Percentiles rank a stretch among this genome's conserved stretches.
Evolutionary conservation across 2,329 filamentous ascomycete genomes (phyloP).

Genomic region (Cladosporium phlei): DNA sequence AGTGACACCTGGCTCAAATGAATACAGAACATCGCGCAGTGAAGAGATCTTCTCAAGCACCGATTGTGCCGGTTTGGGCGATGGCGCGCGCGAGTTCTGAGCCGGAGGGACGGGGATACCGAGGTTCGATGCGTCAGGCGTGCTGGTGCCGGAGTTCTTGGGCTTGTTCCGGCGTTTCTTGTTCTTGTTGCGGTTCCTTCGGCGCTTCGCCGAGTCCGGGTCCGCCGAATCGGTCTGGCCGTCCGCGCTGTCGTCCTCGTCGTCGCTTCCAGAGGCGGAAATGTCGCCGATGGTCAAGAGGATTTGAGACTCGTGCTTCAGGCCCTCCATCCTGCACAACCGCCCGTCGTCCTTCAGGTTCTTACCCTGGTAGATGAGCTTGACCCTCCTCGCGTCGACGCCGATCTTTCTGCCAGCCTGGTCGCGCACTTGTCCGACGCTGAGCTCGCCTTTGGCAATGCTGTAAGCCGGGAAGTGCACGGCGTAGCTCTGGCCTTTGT

Average conservation of each 20-base stretch:
- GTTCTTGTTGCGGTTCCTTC: slow-evolving; percentile 36
- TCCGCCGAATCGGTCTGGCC: slow-evolving; percentile 22
- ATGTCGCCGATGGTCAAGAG: slow-evolving; percentile 54
- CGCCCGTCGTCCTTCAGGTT: slow-evolving; percentile 61
- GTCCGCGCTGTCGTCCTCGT: slow-evolving; percentile 38
- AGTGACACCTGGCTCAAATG: slow-evolving; percentile 60
- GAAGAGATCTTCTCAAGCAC: slow-evolving; percentile 61
- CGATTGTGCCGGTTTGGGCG: slow-evolving; percentile 38
- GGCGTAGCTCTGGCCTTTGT: slow-evolving; percentile 61
- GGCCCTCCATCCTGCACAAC: slow-evolving; percentile 55
- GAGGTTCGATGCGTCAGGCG: slow-evolving; percentile 34
- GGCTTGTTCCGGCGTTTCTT: slow-evolving; percentile 41
- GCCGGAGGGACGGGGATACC: slow-evolving; percentile 31
- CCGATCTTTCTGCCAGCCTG: slow-evolving; percentile 65
- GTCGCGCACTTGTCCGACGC: slow-evolving; percentile 60
- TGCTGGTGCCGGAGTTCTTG: slow-evolving; percentile 34
- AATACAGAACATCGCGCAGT: slow-evolving; percentile 61
- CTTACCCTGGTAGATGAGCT: slow-evolving; percentile 68
- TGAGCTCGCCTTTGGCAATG: slow-evolving; percentile 68
- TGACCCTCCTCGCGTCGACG: slow-evolving; percentile 53
- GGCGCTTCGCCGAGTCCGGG: slow-evolving; percentile 37
- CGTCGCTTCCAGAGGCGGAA: slow-evolving; percentile 38
- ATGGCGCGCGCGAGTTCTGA: slow-evolving; percentile 33
- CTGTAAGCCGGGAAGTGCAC: slow-evolving; percentile 70
- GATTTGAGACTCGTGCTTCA: slow-evolving; percentile 57